Base-by-base conservation (phyloP, 2,329 filamentous ascomycete genomes). In the Beauveria sp. region DNA sequence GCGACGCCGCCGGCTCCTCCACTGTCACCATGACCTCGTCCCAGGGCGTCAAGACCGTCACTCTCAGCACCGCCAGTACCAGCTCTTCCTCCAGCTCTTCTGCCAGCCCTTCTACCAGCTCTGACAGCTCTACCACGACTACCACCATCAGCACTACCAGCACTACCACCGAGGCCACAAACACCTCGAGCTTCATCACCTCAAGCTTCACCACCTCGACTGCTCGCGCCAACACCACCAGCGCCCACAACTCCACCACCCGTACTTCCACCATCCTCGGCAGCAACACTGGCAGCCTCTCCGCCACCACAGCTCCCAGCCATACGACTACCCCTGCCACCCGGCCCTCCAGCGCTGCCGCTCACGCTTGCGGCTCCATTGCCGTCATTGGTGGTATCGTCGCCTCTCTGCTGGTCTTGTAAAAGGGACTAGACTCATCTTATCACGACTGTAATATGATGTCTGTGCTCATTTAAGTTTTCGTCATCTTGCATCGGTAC, bases 331-430 rank as follows among this genome's bases (percentile, higher is more conserved):
- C 62, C 62, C 47, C 62, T 52, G 53, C 60, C 51, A 20, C 54
- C 26, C 55, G 60, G 42, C 62, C 60, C 63, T 61, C 63, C 47
- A 66, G 60, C 62, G 69, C 65, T 61, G 72, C 67, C 62, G 66
- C 67, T 61, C 72, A 70, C 42, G 73, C 70, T n/a, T 74, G 72
- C 30, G 74, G 72, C 66, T 72, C 74, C 43, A 55, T 78, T 56
- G 74, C 74, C 63, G 65, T 76, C 26, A 54, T 78, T 61, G 76
- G 70, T 65, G 76, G 74, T 66, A 66, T 79, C 28, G 73, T 74
- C 63, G 70, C 76, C 63, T 77, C 77, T 63, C 64, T 74, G 64
- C 64, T 80, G 56, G 77, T 75, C 67, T 70, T 80, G 70, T 81
- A 76, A 78, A 69, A 53, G 66, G 68, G 66, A 61, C 66, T 63